Base-by-base conservation (phyloP, 208 protist genomes). In the Trypanosoma melophagium region DNA sequence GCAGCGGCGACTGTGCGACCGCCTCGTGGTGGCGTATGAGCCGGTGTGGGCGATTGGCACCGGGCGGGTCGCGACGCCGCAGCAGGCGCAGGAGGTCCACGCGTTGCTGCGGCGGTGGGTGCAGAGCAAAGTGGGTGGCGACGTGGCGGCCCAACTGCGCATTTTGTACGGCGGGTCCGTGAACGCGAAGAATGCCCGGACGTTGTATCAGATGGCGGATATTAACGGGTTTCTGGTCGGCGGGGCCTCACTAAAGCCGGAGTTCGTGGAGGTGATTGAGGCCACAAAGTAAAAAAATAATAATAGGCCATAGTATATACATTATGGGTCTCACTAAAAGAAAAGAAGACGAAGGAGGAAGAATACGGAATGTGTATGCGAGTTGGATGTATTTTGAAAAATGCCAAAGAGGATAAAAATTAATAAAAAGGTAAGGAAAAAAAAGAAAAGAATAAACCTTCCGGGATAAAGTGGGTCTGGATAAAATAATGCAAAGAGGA, bases 41-140 rank as follows among this genome's bases (percentile, higher is more conserved):
- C 98, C 98, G 35, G 98, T 99, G 13, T 99, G 97, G 97, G 98
- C 98, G 52, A 99, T 99, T 74, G 98, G 98, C 52, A 99, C 98
- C 64, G 98, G 98, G 59, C 92, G 97, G 58, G 94, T 96, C 51
- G 98, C 98, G 40, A 93, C 97, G 4, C 97, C 98, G 12, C 80
- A 97, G 67, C 95, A 99, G 84, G 98, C 97, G 61, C 90, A 98
- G 84, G 89, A 96, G 65, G 90, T 94, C 38, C 97, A 98, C 81
- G 73, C 57, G 2, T 62, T 84, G 25, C 85, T 99, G 55, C 84
- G 98, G 66, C 51, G 72, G 40, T 99, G 92, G 92, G 66, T 99
- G 31, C 55, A 49, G 25, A 62, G 80, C 16, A 95, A 97, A 41
- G 79, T 99, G 44, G 84, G 68, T 25, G 58, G 79, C 5, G 88